Evolutionary conservation across 352 stramenopile genomes (phyloP), one percentile per base, ranked within the genome.

Genomic region (Aphanomyces cochlioides): DNA sequence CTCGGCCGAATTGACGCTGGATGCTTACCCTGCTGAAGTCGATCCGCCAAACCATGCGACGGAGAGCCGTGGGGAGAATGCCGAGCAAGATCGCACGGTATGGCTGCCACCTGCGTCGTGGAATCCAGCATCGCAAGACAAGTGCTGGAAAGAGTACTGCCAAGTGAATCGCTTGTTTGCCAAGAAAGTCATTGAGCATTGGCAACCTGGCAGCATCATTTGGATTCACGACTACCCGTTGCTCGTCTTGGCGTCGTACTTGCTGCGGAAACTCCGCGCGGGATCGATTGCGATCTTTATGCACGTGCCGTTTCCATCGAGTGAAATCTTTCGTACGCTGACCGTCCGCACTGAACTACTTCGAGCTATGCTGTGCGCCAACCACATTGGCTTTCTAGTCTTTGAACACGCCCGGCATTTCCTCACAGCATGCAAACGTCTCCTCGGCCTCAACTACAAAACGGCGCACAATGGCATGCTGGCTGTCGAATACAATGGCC

Each of bases 171-270:
- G 74, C 28, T 72, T 71, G 13, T 81, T 81, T 59, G 76, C 76
- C 5, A 71, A 72, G 19, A 73, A 75, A 37, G 67, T 81, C 7
- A 79, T 93, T 48, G 83, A 93, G 73, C 89, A 75, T 54, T 96
- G 93, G 59, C 76, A 93, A 73, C 76, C 82, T 6, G 84, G 87
- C 17, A 82, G 96, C 75, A 78, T 97, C 50, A 90, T 99, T 66
- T 99, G 97, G 97, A 96, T 99, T 56, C 96, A 99, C 75, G 97
- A 97, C 60, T 99, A 98, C 73, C 96, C 99, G 78, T 88, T 99
- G 43, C 84, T 99, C 67, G 96, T 99, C 74, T 79, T 99, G 43
- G 97, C 97, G 10, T 98, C 90, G 5, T 99, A 98, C 67, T 77
- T 99, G 47, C 89, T 96, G 28, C 83, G 96, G 36, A 86, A 92